These are phyloP conservation scores for Diaporthe humulicola DNA, from an alignment of 2,329 filamentous ascomycete genomes.

Conservation along the genomic window DNA sequence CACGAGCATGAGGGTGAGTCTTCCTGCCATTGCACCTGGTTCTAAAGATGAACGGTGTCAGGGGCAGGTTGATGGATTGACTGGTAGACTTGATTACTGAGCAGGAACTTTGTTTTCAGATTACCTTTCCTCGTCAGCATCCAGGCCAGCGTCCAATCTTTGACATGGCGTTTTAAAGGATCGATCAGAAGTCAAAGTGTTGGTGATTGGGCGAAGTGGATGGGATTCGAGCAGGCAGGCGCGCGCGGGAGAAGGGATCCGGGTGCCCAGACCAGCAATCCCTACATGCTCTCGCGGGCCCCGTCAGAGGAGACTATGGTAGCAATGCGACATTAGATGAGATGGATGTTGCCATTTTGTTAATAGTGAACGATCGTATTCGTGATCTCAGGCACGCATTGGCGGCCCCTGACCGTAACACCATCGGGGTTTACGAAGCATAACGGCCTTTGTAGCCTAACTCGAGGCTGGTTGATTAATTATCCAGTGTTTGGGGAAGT, in stretches of 20 bases:
- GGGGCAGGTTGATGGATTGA: not conserved
- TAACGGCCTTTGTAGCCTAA: too few relatives aligned
- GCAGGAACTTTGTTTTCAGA: not conserved
- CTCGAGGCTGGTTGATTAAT: too few relatives aligned
- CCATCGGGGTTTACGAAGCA: not conserved
- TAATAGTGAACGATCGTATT: constrained; percentile 8
- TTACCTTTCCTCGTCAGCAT: not conserved
- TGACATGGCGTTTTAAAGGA: not conserved
- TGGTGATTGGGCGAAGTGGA: not conserved
- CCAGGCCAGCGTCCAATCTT: not conserved
- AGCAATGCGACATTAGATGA: not conserved
- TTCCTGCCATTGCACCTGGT: not conserved
- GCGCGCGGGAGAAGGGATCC: not conserved
- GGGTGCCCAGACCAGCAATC: not conserved
- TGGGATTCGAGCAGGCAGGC: not conserved
- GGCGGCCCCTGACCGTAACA: not conserved
- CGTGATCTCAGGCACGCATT: not conserved
- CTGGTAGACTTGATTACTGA: not conserved
- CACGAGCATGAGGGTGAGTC: not conserved
- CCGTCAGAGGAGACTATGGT: not conserved
- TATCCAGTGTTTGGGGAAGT: too few relatives aligned
- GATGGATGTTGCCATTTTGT: not conserved
- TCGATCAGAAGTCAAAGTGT: not conserved
- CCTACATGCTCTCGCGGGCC: not conserved
- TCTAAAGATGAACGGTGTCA: too few relatives aligned